These are phyloP conservation scores for Pseudogymnoascus sp. DNA, from an alignment of 2,329 filamentous ascomycete genomes.

Conservation along the genomic window DNA sequence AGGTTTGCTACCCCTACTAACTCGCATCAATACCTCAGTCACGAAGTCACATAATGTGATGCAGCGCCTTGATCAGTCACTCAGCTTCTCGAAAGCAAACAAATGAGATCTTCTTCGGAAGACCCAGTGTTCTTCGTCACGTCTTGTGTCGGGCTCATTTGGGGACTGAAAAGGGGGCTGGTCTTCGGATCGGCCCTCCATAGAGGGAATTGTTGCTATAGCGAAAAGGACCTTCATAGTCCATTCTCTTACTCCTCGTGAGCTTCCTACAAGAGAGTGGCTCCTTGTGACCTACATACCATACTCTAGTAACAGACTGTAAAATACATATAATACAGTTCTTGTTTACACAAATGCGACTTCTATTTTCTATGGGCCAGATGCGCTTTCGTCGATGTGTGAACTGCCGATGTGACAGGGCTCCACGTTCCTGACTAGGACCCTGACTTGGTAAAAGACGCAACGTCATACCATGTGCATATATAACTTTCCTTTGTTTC, in stretches of 20 bases:
- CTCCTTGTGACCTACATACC: constrained; percentile 43
- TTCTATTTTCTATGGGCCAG: not conserved
- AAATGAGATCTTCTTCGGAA: constrained; percentile 37
- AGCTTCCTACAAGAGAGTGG: constrained; percentile 38
- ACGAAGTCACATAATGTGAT: constrained; percentile 4
- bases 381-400: not conserved
- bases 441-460: not conserved
- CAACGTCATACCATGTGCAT: not conserved
- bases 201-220: constrained; percentile 39
- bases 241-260: constrained; percentile 41
- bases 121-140: constrained; percentile 36
- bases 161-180: constrained; percentile 32
- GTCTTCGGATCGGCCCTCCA: constrained; percentile 27
- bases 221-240: constrained; percentile 45
- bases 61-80: constrained; percentile 36
- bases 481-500: not conserved
- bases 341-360: not conserved
- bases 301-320: not conserved
- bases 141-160: constrained; percentile 38
- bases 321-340: not conserved
- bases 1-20: constrained; percentile 3
- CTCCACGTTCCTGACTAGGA: not conserved
- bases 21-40: not conserved
- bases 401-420: not conserved
- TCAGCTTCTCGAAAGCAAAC: constrained; percentile 33